phyloP scores from a whole-genome alignment of 2,329 filamentous ascomycete genomes.

The Pseudogymnoascus sp. region DNA sequence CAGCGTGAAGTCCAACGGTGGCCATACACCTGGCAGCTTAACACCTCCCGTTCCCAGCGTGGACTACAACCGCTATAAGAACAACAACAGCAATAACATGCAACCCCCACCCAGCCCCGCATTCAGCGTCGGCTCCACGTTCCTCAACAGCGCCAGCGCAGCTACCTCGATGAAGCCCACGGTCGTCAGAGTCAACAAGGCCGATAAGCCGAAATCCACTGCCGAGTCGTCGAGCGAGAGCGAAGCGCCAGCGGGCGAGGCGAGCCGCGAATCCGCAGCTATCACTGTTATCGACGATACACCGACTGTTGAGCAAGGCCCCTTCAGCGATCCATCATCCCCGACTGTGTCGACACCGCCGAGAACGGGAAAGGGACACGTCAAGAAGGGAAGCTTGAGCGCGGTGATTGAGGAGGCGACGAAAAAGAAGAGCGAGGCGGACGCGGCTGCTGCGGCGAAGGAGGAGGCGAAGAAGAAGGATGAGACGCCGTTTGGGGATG shows the following conservation, averaged over 20 bases:
- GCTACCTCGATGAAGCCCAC: slow-evolving; percentile 51
- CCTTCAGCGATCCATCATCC: slow-evolving; percentile 46
- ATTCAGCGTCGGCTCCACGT: slow-evolving; percentile 61
- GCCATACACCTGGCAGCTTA: slow-evolving; percentile 43
- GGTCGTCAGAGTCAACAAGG: slow-evolving; percentile 46
- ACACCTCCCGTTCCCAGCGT: slow-evolving; percentile 67
- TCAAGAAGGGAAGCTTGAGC: slow-evolving; percentile 42
- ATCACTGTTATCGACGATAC: slow-evolving; percentile 45
- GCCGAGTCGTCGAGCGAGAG: slow-evolving; percentile 19
- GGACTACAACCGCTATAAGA: slow-evolving; percentile 52
- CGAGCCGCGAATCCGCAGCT: slow-evolving; percentile 35
- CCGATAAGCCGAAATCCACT: slow-evolving; percentile 39
- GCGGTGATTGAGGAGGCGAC: slow-evolving; percentile 48
- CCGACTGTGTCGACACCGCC: slow-evolving; percentile 26
- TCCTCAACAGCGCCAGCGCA: slow-evolving; percentile 55
- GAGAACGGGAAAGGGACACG: slow-evolving; percentile 17
- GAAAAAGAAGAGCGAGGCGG: slow-evolving; percentile 25
- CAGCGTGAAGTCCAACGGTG: slow-evolving; percentile 69
- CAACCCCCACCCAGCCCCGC: slow-evolving; percentile 43
- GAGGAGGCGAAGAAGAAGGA: slow-evolving; percentile 29
- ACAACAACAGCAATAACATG: slow-evolving; percentile 22
- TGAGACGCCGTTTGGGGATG: slow-evolving; percentile 49
- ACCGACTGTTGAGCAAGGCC: slow-evolving; percentile 44
- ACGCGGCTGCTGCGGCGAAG: slow-evolving; percentile 18
- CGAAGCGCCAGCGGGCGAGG: slow-evolving; percentile 15